Evolutionary conservation across 2,329 filamentous ascomycete genomes (phyloP).

Genomic region (Sclerotinia spermophila): DNA sequence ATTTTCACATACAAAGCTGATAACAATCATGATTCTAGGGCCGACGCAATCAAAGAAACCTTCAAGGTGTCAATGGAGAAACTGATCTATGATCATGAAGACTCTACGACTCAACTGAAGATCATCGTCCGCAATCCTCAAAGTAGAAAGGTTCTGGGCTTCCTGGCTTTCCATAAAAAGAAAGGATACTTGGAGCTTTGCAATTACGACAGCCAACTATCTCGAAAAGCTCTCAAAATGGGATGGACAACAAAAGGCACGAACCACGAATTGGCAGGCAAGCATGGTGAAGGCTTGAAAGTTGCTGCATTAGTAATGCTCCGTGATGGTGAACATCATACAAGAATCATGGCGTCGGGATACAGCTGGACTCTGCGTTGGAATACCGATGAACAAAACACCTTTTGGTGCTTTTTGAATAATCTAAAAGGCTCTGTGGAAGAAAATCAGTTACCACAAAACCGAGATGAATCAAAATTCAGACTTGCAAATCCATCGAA

Average conservation of each 20-base stretch:
- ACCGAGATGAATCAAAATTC: not conserved
- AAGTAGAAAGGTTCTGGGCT: not conserved
- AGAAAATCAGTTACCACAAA: too few species aligned
- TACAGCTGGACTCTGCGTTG: slow-evolving; percentile 29
- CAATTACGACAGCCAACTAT: slow-evolving; percentile 18
- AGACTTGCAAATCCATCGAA: slow-evolving; percentile 20
- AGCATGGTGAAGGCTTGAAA: slow-evolving; percentile 36
- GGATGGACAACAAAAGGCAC: slow-evolving; percentile 22
- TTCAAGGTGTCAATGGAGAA: not conserved
- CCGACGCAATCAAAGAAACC: not conserved
- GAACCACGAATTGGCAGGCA: slow-evolving; percentile 25
- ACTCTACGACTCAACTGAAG: not conserved
- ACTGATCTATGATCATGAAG: not conserved
- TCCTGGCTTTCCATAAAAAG: not conserved
- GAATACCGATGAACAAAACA: slow-evolving; percentile 12
- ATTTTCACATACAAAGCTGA: not conserved
- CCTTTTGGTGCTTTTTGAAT: slow-evolving; percentile 21
- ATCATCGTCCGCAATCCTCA: not conserved
- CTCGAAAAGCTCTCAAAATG: slow-evolving; percentile 19
- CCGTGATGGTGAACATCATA: slow-evolving; percentile 25
- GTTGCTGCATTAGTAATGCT: slow-evolving; percentile 32
- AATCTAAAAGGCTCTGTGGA: too few species aligned
- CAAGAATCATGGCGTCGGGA: slow-evolving; percentile 20
- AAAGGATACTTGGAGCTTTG: slow-evolving; percentile 1
- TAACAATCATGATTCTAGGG: not conserved